phyloP scores from a whole-genome alignment of 179 eudicot genomes.

The Beta lomatogona region DNA sequence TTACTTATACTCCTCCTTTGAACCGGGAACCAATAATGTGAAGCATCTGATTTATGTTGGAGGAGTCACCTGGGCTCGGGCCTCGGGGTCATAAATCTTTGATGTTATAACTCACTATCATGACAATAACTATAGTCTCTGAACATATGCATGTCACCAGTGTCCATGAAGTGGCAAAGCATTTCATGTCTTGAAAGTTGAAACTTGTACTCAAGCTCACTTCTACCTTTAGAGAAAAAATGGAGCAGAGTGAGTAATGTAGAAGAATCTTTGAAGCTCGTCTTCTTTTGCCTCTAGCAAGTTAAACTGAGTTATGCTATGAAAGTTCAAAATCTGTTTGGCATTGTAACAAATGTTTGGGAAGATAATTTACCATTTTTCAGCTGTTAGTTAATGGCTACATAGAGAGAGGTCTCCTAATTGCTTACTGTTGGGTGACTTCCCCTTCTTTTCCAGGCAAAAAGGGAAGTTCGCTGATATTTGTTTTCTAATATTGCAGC shows the following conservation, averaged over 20 bases:
- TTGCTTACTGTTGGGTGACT: no score
- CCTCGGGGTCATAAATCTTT: no score
- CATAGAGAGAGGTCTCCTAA: no score
- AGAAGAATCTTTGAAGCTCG: neutral
- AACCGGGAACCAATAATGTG: no score
- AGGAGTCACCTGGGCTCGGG: no score
- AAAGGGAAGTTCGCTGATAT: conserved; percentile 20
- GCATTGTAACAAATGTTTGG: neutral
- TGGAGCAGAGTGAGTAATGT: neutral
- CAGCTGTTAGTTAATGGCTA: neutral
- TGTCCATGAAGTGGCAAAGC: neutral
- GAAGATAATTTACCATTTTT: neutral
- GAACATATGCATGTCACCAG: no score
- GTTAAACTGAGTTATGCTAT: neutral
- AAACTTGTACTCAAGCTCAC: no score
- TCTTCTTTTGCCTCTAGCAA: neutral
- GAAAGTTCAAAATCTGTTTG: neutral
- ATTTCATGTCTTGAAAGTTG: neutral
- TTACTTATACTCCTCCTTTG: no score
- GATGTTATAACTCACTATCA: no score
- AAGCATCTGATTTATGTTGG: no score
- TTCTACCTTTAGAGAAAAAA: neutral
- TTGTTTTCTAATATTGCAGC: conserved; percentile 52
- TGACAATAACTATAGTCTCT: no score
- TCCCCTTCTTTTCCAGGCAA: neutral